Evolutionary conservation across 345 rosid species (phyloP).

Genomic region (Aurinia saxatilis): DNA sequence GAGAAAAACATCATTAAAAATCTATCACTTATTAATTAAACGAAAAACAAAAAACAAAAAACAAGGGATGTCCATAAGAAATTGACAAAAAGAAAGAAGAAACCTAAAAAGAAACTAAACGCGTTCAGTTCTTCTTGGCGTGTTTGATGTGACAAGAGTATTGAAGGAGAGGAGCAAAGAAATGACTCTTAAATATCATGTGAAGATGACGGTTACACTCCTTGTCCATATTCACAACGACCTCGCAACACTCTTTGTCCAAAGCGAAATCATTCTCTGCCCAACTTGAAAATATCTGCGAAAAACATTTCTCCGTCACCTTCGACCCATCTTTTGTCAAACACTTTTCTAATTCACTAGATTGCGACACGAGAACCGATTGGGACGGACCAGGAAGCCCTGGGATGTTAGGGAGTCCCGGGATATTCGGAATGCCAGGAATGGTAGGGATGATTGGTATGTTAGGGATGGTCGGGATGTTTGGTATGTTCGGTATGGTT

Average conservation of each 20-base stretch:
- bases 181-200: conserved; percentile 28
- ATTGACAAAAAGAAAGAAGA: conserved; percentile 2
- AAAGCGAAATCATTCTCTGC: conserved; percentile 20
- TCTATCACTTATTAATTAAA: conserved; percentile 3
- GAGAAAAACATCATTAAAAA: background rate
- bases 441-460: background rate
- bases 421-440: background rate
- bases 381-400: background rate
- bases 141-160: conserved; percentile 31
- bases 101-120: background rate
- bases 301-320: conserved; percentile 18
- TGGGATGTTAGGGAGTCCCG: background rate
- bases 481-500: background rate
- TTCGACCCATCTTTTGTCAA: conserved; percentile 10
- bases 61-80: conserved; percentile 3
- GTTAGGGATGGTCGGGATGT: background rate
- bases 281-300: conserved; percentile 27
- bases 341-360: conserved; percentile 20
- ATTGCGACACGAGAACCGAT: conserved; percentile 20
- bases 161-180: conserved; percentile 29
- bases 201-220: conserved; percentile 11
- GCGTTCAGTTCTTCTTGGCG: conserved; percentile 6
- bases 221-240: conserved; percentile 21
- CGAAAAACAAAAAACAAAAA: background rate
- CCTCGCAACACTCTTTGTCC: conserved; percentile 28